phyloP scores from a whole-genome alignment of 1,284 basidiomycete genomes.

The Rhodotorula sp. region DNA sequence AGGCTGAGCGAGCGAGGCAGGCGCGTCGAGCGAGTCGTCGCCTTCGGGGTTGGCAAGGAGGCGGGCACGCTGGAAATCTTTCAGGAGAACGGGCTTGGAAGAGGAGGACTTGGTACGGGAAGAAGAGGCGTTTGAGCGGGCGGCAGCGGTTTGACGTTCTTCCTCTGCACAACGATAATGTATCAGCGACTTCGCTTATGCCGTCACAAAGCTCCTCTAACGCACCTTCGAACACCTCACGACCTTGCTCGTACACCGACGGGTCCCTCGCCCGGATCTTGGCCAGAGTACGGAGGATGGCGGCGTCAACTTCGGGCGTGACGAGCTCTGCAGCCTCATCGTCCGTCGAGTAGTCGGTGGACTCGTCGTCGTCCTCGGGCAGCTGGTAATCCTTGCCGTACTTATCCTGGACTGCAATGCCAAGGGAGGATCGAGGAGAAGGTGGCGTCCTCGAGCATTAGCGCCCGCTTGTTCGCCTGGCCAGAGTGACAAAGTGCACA shows the following conservation, averaged over 20 bases:
- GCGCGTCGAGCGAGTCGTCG: slow-evolving; percentile 23
- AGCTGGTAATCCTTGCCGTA: slow-evolving; percentile 65
- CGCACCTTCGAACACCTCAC: slow-evolving; percentile 69
- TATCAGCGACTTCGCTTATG: not conserved
- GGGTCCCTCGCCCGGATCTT: slow-evolving; percentile 82
- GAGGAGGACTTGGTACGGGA: slow-evolving; percentile 48
- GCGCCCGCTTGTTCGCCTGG: not conserved
- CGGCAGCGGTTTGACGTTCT: slow-evolving; percentile 45
- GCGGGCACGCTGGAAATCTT: slow-evolving; percentile 53
- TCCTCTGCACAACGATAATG: slow-evolving; percentile 39
- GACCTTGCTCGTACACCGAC: slow-evolving; percentile 61
- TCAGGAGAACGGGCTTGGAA: slow-evolving; percentile 51
- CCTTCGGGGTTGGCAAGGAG: slow-evolving; percentile 45
- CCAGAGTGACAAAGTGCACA: slow-evolving; percentile 45
- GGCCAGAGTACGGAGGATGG: slow-evolving; percentile 86
- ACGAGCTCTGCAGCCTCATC: slow-evolving; percentile 95
- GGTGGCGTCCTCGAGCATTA: not conserved
- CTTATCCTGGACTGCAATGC: slow-evolving; percentile 71
- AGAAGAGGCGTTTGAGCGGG: slow-evolving; percentile 44
- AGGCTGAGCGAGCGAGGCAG: slow-evolving; percentile 2
- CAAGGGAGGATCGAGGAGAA: too few species aligned
- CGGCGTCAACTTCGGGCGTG: slow-evolving; percentile 89
- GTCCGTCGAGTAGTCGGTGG: slow-evolving; percentile 58
- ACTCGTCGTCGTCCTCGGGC: slow-evolving; percentile 55
- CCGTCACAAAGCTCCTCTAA: slow-evolving; percentile 17